Conservation (phyloP, 768 basidiomycete species). For the Auriscalpium microsporum region DNA sequence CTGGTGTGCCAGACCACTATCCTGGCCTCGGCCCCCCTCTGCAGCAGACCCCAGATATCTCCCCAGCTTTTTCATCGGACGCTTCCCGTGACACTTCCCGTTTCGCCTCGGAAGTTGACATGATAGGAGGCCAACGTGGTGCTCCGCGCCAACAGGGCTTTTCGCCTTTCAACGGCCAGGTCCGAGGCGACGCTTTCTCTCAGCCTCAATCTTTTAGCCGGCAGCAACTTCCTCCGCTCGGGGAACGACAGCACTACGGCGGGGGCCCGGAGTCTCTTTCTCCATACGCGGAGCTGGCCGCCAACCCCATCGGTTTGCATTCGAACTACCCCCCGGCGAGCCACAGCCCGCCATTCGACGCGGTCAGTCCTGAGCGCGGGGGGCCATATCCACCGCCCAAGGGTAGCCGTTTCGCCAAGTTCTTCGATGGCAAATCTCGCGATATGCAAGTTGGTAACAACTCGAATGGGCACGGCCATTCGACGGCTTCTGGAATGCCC, state of each 20-base stretch:
- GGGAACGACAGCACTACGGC: not conserved
- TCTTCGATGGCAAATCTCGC: slow-evolving; percentile 65
- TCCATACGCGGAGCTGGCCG: slow-evolving; percentile 4
- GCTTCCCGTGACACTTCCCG: not conserved
- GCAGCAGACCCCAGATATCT: not conserved
- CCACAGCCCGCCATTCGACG: slow-evolving; percentile 14
- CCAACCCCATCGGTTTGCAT: slow-evolving; percentile 3
- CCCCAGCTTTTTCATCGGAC: not conserved
- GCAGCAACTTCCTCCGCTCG: not conserved
- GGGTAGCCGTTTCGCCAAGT: slow-evolving; percentile 82
- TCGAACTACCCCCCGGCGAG: slow-evolving; percentile 4
- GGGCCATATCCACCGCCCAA: slow-evolving; percentile 47
- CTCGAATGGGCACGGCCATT: slow-evolving; percentile 29
- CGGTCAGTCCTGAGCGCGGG: slow-evolving; percentile 19
- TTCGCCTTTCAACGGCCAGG: not conserved
- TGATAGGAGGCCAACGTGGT: slow-evolving; percentile 1
- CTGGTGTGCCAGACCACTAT: slow-evolving; percentile 9
- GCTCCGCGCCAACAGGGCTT: not conserved
- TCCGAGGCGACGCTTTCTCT: not conserved
- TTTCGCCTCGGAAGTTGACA: not conserved
- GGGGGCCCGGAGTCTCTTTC: not conserved
- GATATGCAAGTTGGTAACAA: slow-evolving; percentile 38
- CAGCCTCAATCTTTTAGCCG: not conserved
- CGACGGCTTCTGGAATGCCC: slow-evolving; percentile 38
- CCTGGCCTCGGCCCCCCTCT: slow-evolving; percentile 11